phyloP scores from a whole-genome alignment of 129 eudicot genomes.

The Tagetes erecta region DNA sequence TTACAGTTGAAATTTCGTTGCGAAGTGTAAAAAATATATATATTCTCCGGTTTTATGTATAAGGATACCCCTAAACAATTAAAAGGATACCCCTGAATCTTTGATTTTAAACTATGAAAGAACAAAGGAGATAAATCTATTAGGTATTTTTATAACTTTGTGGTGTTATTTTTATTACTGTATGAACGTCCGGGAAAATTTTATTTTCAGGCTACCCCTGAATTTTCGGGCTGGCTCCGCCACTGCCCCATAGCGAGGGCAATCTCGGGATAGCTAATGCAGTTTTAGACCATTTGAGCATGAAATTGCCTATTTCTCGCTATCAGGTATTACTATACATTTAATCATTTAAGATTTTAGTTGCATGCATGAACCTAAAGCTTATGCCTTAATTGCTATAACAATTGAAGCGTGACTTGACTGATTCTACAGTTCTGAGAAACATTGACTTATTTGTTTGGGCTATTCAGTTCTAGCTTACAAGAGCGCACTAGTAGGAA shows the following conservation, averaged over 20 bases:
- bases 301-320: slow-evolving; percentile 85
- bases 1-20: too few relatives aligned
- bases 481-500: slow-evolving; percentile 73
- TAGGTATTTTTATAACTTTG: too few relatives aligned
- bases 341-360: slow-evolving; percentile 7
- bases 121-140: too few relatives aligned
- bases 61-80: too few relatives aligned
- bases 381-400: slow-evolving; percentile 7
- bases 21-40: too few relatives aligned
- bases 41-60: too few relatives aligned
- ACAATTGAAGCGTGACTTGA: slow-evolving; percentile 64
- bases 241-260: slow-evolving; percentile 71
- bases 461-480: slow-evolving; percentile 83
- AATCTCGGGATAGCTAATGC: slow-evolving; percentile 89
- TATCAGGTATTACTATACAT: slow-evolving; percentile 62
- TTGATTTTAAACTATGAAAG: slow-evolving; percentile 32
- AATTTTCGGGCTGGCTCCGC: too few relatives aligned
- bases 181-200: too few relatives aligned
- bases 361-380: not conserved
- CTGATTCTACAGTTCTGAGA: slow-evolving; percentile 85
- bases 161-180: too few relatives aligned
- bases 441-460: slow-evolving; percentile 71
- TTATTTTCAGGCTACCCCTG: too few relatives aligned
- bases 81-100: too few relatives aligned
- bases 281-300: slow-evolving; percentile 70